These are phyloP conservation scores for Fusarium miscanthi DNA, from an alignment of 2,329 filamentous ascomycete species.

Conservation along the genomic window DNA sequence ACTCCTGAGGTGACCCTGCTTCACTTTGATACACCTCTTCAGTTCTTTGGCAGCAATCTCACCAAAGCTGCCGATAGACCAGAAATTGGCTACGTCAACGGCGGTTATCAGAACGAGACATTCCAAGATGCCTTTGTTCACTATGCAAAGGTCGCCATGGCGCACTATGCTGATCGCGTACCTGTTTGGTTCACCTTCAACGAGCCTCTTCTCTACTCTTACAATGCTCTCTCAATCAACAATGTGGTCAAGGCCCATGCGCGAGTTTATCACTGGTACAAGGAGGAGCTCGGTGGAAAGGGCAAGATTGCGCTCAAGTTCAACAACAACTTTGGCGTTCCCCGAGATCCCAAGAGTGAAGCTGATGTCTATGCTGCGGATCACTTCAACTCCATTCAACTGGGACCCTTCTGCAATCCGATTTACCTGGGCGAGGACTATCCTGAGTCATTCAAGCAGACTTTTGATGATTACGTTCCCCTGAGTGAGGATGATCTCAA, in stretches of 20 bases:
- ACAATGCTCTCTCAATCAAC: slow-evolving; percentile 54
- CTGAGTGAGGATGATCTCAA: slow-evolving; percentile 61
- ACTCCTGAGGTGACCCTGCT: slow-evolving; percentile 60
- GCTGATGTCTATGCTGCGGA: slow-evolving; percentile 58
- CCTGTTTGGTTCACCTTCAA: slow-evolving; percentile 66
- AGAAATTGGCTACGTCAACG: slow-evolving; percentile 54
- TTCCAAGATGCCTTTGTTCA: slow-evolving; percentile 64
- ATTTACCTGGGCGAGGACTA: slow-evolving; percentile 64
- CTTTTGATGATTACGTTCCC: slow-evolving; percentile 57
- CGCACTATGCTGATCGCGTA: slow-evolving; percentile 63
- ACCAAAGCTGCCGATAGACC: slow-evolving; percentile 37
- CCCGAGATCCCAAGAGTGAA: slow-evolving; percentile 53
- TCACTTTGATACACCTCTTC: slow-evolving; percentile 61
- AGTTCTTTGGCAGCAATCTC: slow-evolving; percentile 54
- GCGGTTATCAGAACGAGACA: slow-evolving; percentile 57
- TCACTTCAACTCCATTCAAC: slow-evolving; percentile 59
- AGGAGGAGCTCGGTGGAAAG: slow-evolving; percentile 61
- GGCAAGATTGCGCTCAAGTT: slow-evolving; percentile 63
- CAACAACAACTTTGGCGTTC: slow-evolving; percentile 63
- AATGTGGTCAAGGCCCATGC: slow-evolving; percentile 61
- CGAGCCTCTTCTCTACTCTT: slow-evolving; percentile 58
- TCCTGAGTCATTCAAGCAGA: slow-evolving; percentile 58
- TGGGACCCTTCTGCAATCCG: slow-evolving; percentile 64
- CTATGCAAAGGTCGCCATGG: slow-evolving; percentile 64
- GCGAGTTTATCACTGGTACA: slow-evolving; percentile 63